Base-by-base conservation (phyloP, 2,329 filamentous ascomycete genomes). In the Talaromyces sp. region DNA sequence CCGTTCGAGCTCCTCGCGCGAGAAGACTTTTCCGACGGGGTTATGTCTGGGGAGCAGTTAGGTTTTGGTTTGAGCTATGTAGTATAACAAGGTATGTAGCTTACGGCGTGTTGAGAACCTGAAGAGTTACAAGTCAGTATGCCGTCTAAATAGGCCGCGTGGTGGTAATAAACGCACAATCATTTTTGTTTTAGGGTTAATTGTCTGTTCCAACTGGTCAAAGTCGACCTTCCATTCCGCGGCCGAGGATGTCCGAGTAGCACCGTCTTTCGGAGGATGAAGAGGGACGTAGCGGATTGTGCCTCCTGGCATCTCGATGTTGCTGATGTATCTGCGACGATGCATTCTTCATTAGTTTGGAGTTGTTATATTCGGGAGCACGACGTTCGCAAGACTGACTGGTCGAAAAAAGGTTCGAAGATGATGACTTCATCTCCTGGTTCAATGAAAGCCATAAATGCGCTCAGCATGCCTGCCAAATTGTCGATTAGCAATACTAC, bases 401-500 rank as follows among this genome's bases (percentile, higher is more conserved):
- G 94, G 77, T 99, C 94, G 73, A 97, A 99, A 79, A 97, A 99
- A 11, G 94, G 94, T 79, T 99, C 94, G 73, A 99, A 97, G 60
- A 99, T 85, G 66, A 99, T 97, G 65, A 97, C 94, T 75, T 99
- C 94, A 71, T 99, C 94, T 12, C 91, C 94, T 0, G 85, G 84
- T 76, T 99, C 94, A 61, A 99, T 87, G 68, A 99, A 99, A 2
- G 85, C 94, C 94, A 99, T 97, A 72, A 99, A 97, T 0, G 92
- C 94, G 72, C 90, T 93, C 65, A 99, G 81, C 91, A 97, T 97
- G 69, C 91, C 85, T 84, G 19, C 2, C 14, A 14, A 60, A 3
- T 46, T 12, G 27, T 50, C 27, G 54, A 50, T 64, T 24, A 64
- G 51, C 50, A 12, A 27, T 43, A 24, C 11, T 14, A 32, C 17